Conservation (phyloP, 176 grass and related monocot species). For the Phragmites australis region DNA sequence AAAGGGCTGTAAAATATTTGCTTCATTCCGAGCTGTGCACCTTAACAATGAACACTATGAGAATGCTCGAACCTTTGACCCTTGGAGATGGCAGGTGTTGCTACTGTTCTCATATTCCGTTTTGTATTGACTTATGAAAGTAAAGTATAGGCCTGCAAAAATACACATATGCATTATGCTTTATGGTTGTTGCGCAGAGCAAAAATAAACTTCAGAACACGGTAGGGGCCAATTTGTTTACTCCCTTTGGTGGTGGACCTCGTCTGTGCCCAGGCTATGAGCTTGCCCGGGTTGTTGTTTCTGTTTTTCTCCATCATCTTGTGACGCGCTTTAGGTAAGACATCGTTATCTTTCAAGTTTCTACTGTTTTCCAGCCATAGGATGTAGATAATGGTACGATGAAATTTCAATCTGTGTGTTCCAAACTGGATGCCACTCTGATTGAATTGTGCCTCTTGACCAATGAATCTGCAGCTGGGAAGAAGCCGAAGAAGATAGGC, state of each 20-base stretch:
- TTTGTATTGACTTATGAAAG: neutral
- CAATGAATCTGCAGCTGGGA: slow-evolving; percentile 76
- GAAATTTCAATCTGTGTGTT: neutral
- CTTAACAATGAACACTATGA: slow-evolving; percentile 74
- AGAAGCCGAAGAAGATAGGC: slow-evolving; percentile 70
- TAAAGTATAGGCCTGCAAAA: neutral
- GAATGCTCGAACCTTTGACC: slow-evolving; percentile 77
- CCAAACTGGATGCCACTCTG: neutral
- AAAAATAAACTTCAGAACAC: slow-evolving; percentile 59
- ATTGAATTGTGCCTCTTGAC: slow-evolving; percentile 15
- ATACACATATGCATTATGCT: neutral
- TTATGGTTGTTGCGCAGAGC: slow-evolving; percentile 35
- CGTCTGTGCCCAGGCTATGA: slow-evolving; percentile 87
- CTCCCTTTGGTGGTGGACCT: slow-evolving; percentile 83
- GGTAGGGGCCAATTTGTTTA: slow-evolving; percentile 59
- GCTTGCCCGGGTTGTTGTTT: slow-evolving; percentile 84
- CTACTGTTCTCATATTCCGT: neutral
- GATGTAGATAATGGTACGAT: neutral
- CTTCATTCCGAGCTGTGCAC: slow-evolving; percentile 92
- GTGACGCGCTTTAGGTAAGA: slow-evolving; percentile 77
- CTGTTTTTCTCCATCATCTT: slow-evolving; percentile 79
- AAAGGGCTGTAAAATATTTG: slow-evolving; percentile 94
- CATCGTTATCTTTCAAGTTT: neutral
- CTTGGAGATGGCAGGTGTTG: slow-evolving; percentile 90
- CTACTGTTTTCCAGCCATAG: neutral